A percentile compares a stretch with the other conserved stretches of the same genome.
Conservation (phyloP, 2,329 filamentous ascomycete genomes). For the Trichoderma citrinoviride region DNA sequence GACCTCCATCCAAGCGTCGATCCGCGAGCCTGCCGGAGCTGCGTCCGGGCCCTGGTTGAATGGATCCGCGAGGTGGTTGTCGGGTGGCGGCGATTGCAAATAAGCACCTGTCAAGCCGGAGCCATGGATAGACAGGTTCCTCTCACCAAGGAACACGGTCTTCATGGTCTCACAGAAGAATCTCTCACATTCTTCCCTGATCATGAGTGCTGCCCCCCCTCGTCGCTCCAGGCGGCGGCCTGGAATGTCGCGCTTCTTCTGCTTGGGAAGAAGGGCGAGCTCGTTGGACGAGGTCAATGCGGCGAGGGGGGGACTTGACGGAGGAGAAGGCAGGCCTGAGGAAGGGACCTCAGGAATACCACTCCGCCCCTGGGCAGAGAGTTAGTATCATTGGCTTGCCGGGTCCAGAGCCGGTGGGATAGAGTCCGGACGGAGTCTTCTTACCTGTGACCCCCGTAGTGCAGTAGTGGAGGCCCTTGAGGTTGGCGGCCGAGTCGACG, state of each 20-base stretch:
- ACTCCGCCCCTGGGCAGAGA: conserved; percentile 65
- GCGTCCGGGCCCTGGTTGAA: conserved; percentile 32
- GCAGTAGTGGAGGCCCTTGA: conserved; percentile 91
- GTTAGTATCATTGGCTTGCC: too few species aligned
- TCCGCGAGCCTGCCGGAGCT: conserved; percentile 35
- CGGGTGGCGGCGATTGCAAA: conserved; percentile 54
- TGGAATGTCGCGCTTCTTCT: conserved; percentile 44
- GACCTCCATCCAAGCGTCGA: conserved; percentile 69
- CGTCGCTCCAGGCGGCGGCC: conserved; percentile 50
- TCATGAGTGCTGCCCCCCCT: conserved; percentile 94
- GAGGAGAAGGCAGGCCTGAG: conserved; percentile 80
- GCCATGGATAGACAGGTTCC: conserved; percentile 71
- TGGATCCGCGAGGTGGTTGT: conserved; percentile 43
- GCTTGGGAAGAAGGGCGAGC: conserved; percentile 62
- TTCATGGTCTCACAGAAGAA: conserved; percentile 98
- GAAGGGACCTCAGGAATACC: conserved; percentile 91
- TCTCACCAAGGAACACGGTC: conserved; percentile 94
- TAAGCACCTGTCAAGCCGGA: conserved; percentile 81
- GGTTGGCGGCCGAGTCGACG: conserved; percentile 67
- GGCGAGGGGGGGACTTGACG: conserved; percentile 85
- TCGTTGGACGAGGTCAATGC: conserved; percentile 67
- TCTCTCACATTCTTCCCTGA: conserved; percentile 99
- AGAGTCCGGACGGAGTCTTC: conserved; percentile 33
- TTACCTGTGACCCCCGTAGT: conserved; percentile 82
- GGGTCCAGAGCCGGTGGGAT: neutral